Evolutionary conservation across 768 basidiomycete species (phyloP), one percentile per base, ranked within the genome.

Genomic region (Hortiboletus flavorubellus): DNA sequence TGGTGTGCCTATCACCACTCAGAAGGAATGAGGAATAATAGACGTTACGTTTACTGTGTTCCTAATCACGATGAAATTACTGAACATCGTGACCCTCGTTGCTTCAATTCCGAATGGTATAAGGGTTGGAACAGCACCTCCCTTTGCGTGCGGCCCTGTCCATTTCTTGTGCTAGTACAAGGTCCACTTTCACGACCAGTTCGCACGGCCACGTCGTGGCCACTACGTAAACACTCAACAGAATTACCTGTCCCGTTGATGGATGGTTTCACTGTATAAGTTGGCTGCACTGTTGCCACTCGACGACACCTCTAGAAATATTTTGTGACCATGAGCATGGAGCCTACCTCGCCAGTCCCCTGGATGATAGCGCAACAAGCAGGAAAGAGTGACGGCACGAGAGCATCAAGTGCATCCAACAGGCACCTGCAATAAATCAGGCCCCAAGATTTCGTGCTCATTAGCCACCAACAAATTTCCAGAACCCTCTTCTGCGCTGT

Each of bases 21-120:
- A 57, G 58, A 67, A 63, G 54, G 58, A 63, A 52, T 54, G 23
- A 33, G 61, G 60, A 31, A 31, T 69, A 50, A 59, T 64, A 69
- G 51, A 64, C 26, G 21, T 43, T 59, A 42, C 21, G 14, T 33
- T 42, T 40, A 14, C 29, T 55, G 15, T 66, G 41, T 60, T 58
- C 46, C 33, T 57, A 53, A 54, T 58, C 41, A 46, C 44, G 49
- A 62, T 57, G 35, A 55, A 34, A 38, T 55, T 59, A 2, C 9
- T 52, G 14, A 46, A 33, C 34, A 40, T 48, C 34, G 29, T 23
- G 34, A 9, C n/a, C 31, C 21, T 26, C 23, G 16, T 44, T 30
- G 9, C 37, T 30, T 23, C 34, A 15, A 53, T 45, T 37, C 31
- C 43, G 34, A 9, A 33, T 46, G 8, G 10, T 12, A 10, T 8